Evolutionary conservation across 768 basidiomycete genomes (phyloP), one percentile per base, ranked within the genome.

Genomic region (Dioszegia hungarica): DNA sequence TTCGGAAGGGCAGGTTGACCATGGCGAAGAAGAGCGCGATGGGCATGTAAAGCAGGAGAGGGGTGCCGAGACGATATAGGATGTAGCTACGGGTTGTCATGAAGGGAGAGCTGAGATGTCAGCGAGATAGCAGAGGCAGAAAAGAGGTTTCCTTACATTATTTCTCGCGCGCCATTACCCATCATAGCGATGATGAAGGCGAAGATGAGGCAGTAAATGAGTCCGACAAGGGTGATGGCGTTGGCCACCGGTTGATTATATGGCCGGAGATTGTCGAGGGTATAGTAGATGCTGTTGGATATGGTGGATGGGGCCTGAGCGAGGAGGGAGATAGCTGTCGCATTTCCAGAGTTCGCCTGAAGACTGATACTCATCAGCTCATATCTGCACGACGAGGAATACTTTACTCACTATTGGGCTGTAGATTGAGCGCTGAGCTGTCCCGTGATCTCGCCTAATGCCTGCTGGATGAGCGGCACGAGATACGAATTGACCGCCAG

Each of bases 151-250:
- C n/a, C 64, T 56, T 36, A 68, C 66, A 75, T 74, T 51, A 75
- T 68, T 44, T 74, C 74, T n/a, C 72, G 51, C 17, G 66, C 68
- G 27, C 61, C 69, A 38, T 62, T 68, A 50, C 60, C 64, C 29
- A 64, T 56, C 72, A 74, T 75, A 12, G 69, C 67, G 38, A 74
- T 61, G 59, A 73, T 61, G 55, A 75, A 75, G 0, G 72, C 53
- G 61, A 75, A 74, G 54, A 75, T 74, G 36, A 75, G 56, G 62
- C 71, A 66, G 66, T 73, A 75, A 31, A 75, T 75, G 12, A 69
- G 56, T 20, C 74, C 81, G 54, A 82, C 81, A 6, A 81, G 76
- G 1, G 77, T 78, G 44, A 80, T 75, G 3, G 80, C 80, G 12
- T 73, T 72, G 0, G 79, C 79, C 5, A 79, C 77, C n/a, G 71